Base-by-base conservation (phyloP, 495 filamentous ascomycete genomes). In the Peziza echinospora region DNA sequence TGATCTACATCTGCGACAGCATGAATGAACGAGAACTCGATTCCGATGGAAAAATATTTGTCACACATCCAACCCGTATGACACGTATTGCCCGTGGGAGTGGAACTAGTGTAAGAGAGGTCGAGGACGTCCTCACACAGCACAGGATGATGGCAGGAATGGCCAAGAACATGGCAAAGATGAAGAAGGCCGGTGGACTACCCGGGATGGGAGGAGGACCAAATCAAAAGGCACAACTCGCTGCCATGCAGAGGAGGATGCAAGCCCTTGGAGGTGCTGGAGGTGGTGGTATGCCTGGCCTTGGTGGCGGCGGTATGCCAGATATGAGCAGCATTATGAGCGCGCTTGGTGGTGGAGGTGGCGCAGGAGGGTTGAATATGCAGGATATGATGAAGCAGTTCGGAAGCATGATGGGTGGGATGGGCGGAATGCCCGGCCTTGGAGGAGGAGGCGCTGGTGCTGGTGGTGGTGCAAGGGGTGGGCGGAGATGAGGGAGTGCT, bases 91-190 rank as follows among this genome's bases (percentile, higher is more conserved):
- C 91, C 2, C 71, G 73, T 44, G 89, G 89, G 0, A 85, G 78
- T 44, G 89, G 89, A 26, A 96, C 91, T 4, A 77, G 70, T 26
- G 91, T 99, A 10, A 73, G 87, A 6, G 89, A 99, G 57, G 86
- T 99, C 23, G 91, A 99, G 61, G 89, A 99, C 49, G 64, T 99
- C n/a, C 72, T 99, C 19, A 92, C 84, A 1, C 89, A 99, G 65
- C 87, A 94, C 62, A 73, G 82, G 51, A 93, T 94, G 82, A 99
- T 99, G 89, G 84, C 84, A 25, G 83, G 83, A 25, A 93, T 97
- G 89, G 89, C 89, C 30, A 97, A 96, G 77, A 87, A 86, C 64
- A 87, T 94, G 71, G 86, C 87, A 44, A 86, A 85, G 16, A 91
- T 94, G 80, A 82, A 93, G 62, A 77, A 76, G 21, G 85, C 86